Percentiles rank a stretch among this genome's conserved stretches.
Conservation (phyloP, 148 eudicot genomes). For the Nyssa sinensis region DNA sequence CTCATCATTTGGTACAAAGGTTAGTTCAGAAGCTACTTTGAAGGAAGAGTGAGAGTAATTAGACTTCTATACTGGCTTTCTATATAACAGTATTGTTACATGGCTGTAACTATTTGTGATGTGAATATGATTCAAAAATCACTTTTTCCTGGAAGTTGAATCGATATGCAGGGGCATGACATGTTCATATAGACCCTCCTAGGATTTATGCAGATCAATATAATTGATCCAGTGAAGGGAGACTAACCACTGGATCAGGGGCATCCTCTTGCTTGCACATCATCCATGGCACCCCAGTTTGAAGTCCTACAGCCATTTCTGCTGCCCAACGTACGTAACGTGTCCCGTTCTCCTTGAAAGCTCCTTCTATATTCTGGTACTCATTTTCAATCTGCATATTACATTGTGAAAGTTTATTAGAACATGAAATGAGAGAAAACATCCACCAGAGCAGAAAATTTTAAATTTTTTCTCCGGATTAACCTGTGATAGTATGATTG, state of each 20-base stretch:
- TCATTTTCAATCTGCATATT: constrained; percentile 79
- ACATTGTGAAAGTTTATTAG: background rate
- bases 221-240: background rate
- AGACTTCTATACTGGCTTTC: background rate
- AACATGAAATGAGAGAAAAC: background rate
- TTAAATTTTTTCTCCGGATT: background rate
- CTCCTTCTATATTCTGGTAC: constrained; percentile 59
- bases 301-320: constrained; percentile 62
- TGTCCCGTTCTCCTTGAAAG: constrained; percentile 45
- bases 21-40: background rate
- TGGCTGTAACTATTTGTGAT: too few species aligned
- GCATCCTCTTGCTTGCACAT: constrained; percentile 99
- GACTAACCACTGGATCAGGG: constrained; percentile 74
- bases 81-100: background rate
- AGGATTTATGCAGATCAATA: too few species aligned
- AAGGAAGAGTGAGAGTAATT: background rate
- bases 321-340: constrained; percentile 83
- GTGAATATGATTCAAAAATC: too few species aligned
- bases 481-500: constrained; percentile 86
- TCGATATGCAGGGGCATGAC: too few species aligned
- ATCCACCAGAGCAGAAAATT: background rate
- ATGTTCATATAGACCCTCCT: too few species aligned
- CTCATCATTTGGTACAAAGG: background rate
- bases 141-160: too few species aligned
- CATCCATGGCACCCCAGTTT: constrained; percentile 83